Percentiles rank a stretch among this genome's conserved stretches.
phyloP scores from a whole-genome alignment of 2,329 filamentous ascomycete species.

The Cordyceps tenuipes region DNA sequence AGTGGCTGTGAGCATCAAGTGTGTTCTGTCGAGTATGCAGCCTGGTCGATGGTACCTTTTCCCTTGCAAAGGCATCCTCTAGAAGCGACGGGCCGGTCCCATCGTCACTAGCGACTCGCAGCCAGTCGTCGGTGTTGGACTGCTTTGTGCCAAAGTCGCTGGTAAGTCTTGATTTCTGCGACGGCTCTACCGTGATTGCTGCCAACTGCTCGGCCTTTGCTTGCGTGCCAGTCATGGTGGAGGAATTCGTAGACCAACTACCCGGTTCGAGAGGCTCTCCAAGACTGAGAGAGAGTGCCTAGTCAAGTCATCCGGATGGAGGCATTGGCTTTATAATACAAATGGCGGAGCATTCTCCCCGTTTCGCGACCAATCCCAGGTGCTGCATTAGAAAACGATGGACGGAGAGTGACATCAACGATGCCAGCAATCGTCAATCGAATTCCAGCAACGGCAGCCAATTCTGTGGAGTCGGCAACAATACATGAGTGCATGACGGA shows the following conservation, averaged over 20 bases:
- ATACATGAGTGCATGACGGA: background rate
- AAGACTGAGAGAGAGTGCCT: background rate
- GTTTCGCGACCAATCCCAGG: background rate
- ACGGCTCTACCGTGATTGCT: conserved; percentile 49
- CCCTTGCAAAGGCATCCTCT: conserved; percentile 63
- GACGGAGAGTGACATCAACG: conserved; percentile 8
- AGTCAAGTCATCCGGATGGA: background rate
- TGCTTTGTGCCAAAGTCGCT: conserved; percentile 72
- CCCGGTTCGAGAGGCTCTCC: background rate
- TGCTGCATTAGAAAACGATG: background rate
- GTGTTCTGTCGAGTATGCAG: no score
- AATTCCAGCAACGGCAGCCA: background rate
- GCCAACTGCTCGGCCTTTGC: conserved; percentile 39
- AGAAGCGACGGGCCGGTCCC: conserved; percentile 59
- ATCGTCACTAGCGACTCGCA: conserved; percentile 54
- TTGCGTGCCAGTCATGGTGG: background rate
- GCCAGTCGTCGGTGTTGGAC: conserved; percentile 68
- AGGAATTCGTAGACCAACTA: no score
- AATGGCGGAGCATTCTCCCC: background rate
- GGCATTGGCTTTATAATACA: background rate
- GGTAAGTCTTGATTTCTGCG: conserved; percentile 54
- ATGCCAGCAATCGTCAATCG: background rate
- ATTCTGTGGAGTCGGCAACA: background rate
- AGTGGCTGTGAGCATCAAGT: background rate
- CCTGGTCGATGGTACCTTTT: conserved; percentile 48